Conservation (phyloP, 192 early-diverging fungal species). For the Kappamyces sp. region DNA sequence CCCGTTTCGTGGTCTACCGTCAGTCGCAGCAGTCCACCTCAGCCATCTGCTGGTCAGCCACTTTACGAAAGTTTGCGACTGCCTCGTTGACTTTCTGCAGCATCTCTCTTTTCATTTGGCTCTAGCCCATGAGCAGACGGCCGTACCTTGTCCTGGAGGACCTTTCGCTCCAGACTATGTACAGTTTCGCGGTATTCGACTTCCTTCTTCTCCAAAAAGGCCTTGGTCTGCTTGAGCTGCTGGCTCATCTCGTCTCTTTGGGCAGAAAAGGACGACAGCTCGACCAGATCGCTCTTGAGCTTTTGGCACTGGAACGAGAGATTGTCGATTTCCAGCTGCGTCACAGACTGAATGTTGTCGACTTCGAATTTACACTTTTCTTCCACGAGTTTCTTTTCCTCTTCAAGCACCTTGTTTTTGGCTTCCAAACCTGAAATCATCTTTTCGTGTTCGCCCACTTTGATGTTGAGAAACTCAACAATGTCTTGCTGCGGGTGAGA, state of each 20-base stretch:
- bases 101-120: constrained; percentile 54
- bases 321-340: constrained; percentile 32
- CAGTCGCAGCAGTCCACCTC: constrained; percentile 24
- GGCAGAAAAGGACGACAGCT: constrained; percentile 40
- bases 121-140: constrained; percentile 22
- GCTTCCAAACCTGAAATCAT: constrained; percentile 38
- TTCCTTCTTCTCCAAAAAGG: constrained; percentile 42
- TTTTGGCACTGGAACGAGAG: constrained; percentile 29
- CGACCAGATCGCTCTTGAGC: constrained; percentile 44
- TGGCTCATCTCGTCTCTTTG: constrained; percentile 49
- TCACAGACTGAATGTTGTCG: constrained; percentile 21
- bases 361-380: constrained; percentile 23
- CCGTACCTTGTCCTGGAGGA: constrained; percentile 52
- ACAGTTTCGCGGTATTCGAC: constrained; percentile 45
- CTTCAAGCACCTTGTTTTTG: constrained; percentile 32
- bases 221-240: constrained; percentile 29
- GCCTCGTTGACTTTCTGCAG: constrained; percentile 56
- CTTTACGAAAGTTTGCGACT: constrained; percentile 46
- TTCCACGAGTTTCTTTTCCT: constrained; percentile 42
- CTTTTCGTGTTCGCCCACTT: constrained; percentile 56
- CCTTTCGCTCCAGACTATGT: constrained; percentile 51
- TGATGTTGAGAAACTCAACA: constrained; percentile 61
- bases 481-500: constrained; percentile 47
- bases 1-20: constrained; percentile 51
- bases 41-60: constrained; percentile 61